Evolutionary conservation across 1,284 basidiomycete species (phyloP).

Genomic region (Fomitiporia mediterranea): DNA sequence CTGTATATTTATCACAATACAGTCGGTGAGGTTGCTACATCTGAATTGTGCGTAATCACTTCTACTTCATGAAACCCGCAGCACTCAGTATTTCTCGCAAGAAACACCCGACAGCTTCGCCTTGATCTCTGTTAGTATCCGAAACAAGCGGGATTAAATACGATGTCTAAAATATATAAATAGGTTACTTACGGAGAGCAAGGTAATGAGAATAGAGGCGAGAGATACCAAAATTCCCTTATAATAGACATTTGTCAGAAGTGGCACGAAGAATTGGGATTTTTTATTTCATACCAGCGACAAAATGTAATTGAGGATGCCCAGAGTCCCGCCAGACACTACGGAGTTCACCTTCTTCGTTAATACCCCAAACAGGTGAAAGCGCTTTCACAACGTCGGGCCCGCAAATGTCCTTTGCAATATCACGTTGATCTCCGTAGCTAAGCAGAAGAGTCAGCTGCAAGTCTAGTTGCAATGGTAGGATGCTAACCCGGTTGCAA

Average conservation of each 20-base stretch:
- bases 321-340: conserved; percentile 34
- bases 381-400: conserved; percentile 35
- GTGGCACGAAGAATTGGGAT: background rate
- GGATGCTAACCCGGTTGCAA: conserved; percentile 37
- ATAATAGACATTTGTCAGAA: conserved; percentile 22
- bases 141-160: too few species aligned
- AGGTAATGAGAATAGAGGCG: conserved; percentile 35
- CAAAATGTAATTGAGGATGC: conserved; percentile 33
- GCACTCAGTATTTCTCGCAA: too few species aligned
- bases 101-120: too few species aligned
- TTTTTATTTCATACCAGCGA: conserved; percentile 27
- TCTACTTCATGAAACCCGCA: too few species aligned
- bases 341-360: conserved; percentile 41
- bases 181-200: conserved; percentile 37
- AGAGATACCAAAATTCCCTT: conserved; percentile 32
- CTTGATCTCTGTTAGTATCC: too few species aligned
- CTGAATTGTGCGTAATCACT: too few species aligned
- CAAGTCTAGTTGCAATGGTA: conserved; percentile 4
- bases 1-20: too few species aligned
- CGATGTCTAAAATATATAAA: too few species aligned
- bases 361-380: conserved; percentile 40
- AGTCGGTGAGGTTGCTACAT: too few species aligned
- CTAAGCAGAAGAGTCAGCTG: conserved; percentile 21
- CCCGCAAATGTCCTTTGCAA: conserved; percentile 35
- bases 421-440: conserved; percentile 29